Base-by-base conservation (phyloP, 1,284 basidiomycete genomes). In the Hortiboletus rubellus region DNA sequence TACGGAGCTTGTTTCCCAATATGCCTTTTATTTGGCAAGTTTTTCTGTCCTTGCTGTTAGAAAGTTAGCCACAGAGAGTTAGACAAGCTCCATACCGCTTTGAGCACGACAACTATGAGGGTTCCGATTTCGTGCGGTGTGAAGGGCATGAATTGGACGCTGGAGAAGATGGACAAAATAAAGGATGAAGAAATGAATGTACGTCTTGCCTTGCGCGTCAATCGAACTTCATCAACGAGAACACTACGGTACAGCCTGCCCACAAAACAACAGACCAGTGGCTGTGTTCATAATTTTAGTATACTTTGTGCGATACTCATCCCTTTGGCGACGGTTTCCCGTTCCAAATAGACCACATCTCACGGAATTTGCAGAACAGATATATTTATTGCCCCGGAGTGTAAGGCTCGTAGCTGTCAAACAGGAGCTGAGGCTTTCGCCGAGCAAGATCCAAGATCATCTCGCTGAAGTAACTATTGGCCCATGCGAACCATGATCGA, bases 1-100 rank as follows among this genome's bases (percentile, higher is more conserved):
- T 96, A 99, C 0, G 97, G 97, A 71, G 98, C 95, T 75, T 99
- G 97, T 74, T 99, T 99, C 63, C 96, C 94, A 53, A 98, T 95
- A 64, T 95, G 87, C 65, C 91, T 83, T 77, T 96, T 96, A 73
- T 97, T 96, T 14, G 93, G 93, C 52, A 97, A 80, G 76, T 97
- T 93, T 75, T 89, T 87, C 94, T 96, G 70, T 34, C 54, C 50
- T 52, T 52, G 49, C 58, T 54, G 61, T 64, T 55, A 69, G 63
- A 60, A 51, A 57, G 55, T 56, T 52, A 52, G 55, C 49, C 34
- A 52, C 50, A 54, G 49, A 57, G 51, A 50, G 60, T 47, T 55
- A 58, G 63, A 52, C 47, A 46, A 50, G 36, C 52, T 52, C 84
- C 92, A 73, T 77, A 98, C 96, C 69, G 95, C 96, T 80, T 96